Evolutionary conservation across 176 grass and related monocot species (phyloP).

Genomic region (Poa pratensis): DNA sequence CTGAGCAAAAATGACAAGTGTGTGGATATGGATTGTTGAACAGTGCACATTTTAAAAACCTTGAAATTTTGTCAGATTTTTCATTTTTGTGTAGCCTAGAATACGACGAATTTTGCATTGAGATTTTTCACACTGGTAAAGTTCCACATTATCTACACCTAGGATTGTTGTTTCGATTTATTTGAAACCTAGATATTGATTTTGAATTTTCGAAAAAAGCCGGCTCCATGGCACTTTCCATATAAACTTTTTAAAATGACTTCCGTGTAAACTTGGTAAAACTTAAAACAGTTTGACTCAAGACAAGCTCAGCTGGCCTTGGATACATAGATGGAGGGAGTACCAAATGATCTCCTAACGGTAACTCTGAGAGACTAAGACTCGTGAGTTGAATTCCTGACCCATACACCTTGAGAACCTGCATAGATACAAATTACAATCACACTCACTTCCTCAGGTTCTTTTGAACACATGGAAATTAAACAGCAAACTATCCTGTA

Average conservation of each 20-base stretch:
- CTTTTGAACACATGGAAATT: slow-evolving; percentile 3
- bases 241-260: not conserved
- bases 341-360: not conserved
- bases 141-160: too few relatives aligned
- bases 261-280: not conserved
- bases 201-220: too few relatives aligned
- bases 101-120: too few relatives aligned
- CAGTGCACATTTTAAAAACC: too few relatives aligned
- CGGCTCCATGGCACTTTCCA: too few relatives aligned
- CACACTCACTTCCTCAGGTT: not conserved
- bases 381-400: not conserved
- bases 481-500: not conserved
- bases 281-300: not conserved
- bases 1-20: too few relatives aligned
- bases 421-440: not conserved
- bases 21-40: too few relatives aligned
- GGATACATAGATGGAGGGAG: not conserved
- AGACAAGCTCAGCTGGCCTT: not conserved
- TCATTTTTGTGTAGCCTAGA: too few relatives aligned
- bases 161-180: too few relatives aligned
- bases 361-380: not conserved
- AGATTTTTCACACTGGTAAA: too few relatives aligned
- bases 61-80: too few relatives aligned
- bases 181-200: too few relatives aligned
- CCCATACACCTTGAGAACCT: not conserved